Evolutionary conservation across 2,329 filamentous ascomycete genomes (phyloP).

Genomic region (Xylaria sp.): DNA sequence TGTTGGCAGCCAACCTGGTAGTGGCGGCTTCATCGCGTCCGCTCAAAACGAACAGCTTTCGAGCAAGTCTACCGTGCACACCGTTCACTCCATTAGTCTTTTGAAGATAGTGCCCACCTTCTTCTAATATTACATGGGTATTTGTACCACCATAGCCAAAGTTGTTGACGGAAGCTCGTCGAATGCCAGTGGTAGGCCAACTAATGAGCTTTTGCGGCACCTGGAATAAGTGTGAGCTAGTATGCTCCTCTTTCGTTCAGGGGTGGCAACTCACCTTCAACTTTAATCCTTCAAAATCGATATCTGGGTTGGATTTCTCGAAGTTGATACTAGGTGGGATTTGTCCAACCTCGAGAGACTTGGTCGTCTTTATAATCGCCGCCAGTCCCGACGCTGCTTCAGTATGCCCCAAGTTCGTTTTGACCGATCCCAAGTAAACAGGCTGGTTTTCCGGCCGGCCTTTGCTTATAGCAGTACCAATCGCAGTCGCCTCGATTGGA

Average conservation of each 20-base stretch:
- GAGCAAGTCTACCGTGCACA: not conserved
- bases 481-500: conserved; percentile 32
- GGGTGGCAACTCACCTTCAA: conserved; percentile 11
- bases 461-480: conserved; percentile 13
- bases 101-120: not conserved
- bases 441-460: not conserved
- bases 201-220: conserved; percentile 18
- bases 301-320: conserved; percentile 27
- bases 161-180: conserved; percentile 42
- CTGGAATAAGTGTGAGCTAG: not conserved
- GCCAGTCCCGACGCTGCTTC: conserved; percentile 40
- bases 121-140: conserved; percentile 41
- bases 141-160: conserved; percentile 49
- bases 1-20: not conserved
- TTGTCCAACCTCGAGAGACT: conserved; percentile 33
- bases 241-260: not conserved
- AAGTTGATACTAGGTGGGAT: conserved; percentile 38
- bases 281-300: conserved; percentile 8
- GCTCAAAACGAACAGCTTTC: conserved; percentile 15
- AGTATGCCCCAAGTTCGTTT: conserved; percentile 43
- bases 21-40: conserved; percentile 6
- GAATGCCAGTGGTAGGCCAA: conserved; percentile 20
- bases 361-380: conserved; percentile 37
- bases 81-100: not conserved
- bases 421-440: conserved; percentile 34